These are phyloP conservation scores for Fusarium sp. DNA, from an alignment of 2,329 filamentous ascomycete genomes.

Conservation along the genomic window DNA sequence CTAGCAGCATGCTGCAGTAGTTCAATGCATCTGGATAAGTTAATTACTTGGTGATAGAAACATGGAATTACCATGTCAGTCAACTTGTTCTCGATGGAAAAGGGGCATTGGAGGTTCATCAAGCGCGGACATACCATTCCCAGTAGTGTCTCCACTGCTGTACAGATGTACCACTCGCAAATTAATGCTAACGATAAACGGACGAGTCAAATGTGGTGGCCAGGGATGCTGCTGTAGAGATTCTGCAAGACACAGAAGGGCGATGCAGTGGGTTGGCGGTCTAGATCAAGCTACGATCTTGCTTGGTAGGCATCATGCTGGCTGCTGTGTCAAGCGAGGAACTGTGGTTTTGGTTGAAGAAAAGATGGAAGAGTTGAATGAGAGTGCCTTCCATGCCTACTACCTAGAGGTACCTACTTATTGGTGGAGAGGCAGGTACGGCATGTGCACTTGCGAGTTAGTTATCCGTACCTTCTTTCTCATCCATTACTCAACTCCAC, in stretches of 20 bases:
- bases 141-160: slow-evolving; percentile 10
- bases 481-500: background rate
- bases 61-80: slow-evolving; percentile 32
- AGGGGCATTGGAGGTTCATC: slow-evolving; percentile 29
- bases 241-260: slow-evolving; percentile 26
- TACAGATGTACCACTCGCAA: background rate
- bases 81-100: slow-evolving; percentile 26
- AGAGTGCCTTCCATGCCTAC: background rate
- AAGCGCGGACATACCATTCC: slow-evolving; percentile 20
- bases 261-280: slow-evolving; percentile 26
- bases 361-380: background rate
- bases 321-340: background rate
- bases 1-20: slow-evolving; percentile 44
- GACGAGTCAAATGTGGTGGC: slow-evolving; percentile 14
- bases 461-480: background rate
- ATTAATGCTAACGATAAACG: slow-evolving; percentile 17
- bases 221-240: slow-evolving; percentile 31
- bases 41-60: slow-evolving; percentile 19
- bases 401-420: background rate
- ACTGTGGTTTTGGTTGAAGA: slow-evolving; percentile 5
- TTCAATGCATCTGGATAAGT: slow-evolving; percentile 36
- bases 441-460: no score
- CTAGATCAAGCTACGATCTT: slow-evolving; percentile 24
- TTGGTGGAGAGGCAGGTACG: background rate
- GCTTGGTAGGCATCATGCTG: slow-evolving; percentile 11